Evolutionary conservation across 768 basidiomycete species (phyloP).

Genomic region (Candolleomyces aberdarensis): DNA sequence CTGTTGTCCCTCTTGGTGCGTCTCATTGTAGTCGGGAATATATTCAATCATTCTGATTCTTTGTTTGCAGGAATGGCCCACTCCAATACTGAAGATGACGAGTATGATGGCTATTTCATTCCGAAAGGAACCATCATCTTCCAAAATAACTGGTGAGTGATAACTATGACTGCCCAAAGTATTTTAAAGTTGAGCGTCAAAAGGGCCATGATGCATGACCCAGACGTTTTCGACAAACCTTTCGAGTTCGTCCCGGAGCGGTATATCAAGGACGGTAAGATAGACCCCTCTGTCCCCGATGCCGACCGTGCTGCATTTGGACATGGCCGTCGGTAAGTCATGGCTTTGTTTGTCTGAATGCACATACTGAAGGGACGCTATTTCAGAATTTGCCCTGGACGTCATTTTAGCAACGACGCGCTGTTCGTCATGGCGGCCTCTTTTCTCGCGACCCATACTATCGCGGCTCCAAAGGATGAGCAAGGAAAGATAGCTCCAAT

Average conservation of each 20-base stretch:
- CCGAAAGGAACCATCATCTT: constrained; percentile 3
- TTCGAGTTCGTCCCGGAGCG: constrained; percentile 27
- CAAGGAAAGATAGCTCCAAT: not conserved
- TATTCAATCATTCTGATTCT: not conserved
- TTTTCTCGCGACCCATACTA: constrained; percentile 12
- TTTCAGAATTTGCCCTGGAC: constrained; percentile 36
- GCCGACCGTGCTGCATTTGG: constrained; percentile 28
- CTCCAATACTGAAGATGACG: constrained; percentile 31
- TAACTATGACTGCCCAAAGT: not conserved
- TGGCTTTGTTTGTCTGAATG: not conserved
- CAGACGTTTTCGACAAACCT: constrained; percentile 15
- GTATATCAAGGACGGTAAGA: constrained; percentile 22
- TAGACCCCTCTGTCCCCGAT: constrained; percentile 19
- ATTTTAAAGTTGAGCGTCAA: too few relatives aligned
- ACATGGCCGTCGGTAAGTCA: constrained; percentile 21
- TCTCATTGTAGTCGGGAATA: constrained; percentile 3
- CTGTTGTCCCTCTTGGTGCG: constrained; percentile 11
- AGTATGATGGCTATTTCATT: constrained; percentile 18
- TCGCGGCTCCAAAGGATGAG: constrained; percentile 1
- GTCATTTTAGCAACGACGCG: constrained; percentile 38
- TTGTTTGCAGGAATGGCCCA: constrained; percentile 20
- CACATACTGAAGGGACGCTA: not conserved
- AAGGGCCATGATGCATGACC: constrained; percentile 19
- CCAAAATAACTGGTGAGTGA: not conserved
- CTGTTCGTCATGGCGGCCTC: constrained; percentile 24